phyloP scores from a whole-genome alignment of 768 basidiomycete genomes.

The Suillus plorans region DNA sequence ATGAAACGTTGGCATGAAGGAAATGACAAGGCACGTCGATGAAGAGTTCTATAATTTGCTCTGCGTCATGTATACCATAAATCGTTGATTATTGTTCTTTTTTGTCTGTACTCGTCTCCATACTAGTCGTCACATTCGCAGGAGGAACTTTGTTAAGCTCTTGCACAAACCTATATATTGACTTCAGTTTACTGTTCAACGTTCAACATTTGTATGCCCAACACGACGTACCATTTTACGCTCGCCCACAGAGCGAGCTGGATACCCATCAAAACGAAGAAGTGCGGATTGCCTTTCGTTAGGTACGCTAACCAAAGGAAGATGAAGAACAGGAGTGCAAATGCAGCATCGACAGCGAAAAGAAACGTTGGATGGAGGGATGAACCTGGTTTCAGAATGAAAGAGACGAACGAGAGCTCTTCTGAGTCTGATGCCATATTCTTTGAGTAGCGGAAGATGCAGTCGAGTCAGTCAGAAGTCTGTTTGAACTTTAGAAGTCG shows the following conservation, averaged over 20 bases:
- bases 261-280: conserved; percentile 64
- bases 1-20: conserved; percentile 88
- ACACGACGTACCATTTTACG: conserved; percentile 66
- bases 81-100: conserved; percentile 22
- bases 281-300: conserved; percentile 65
- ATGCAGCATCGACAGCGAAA: conserved; percentile 59
- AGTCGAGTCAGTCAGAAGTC: not conserved
- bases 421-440: conserved; percentile 10
- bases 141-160: conserved; percentile 49
- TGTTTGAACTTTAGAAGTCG: not conserved
- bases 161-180: conserved; percentile 56
- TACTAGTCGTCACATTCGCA: conserved; percentile 7
- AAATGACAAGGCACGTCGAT: conserved; percentile 54
- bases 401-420: conserved; percentile 42
- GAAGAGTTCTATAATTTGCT: conserved; percentile 13
- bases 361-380: conserved; percentile 73
- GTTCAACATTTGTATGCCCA: conserved; percentile 1
- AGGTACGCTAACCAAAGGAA: conserved; percentile 57
- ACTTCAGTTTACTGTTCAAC: conserved; percentile 3
- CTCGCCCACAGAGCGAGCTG: conserved; percentile 73
- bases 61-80: conserved; percentile 2
- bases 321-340: conserved; percentile 56
- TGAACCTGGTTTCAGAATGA: conserved; percentile 72
- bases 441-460: not conserved
- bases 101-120: conserved; percentile 17